Evolutionary conservation across 257 asterid genomes (phyloP).

Genomic region (Datura wrightii): DNA sequence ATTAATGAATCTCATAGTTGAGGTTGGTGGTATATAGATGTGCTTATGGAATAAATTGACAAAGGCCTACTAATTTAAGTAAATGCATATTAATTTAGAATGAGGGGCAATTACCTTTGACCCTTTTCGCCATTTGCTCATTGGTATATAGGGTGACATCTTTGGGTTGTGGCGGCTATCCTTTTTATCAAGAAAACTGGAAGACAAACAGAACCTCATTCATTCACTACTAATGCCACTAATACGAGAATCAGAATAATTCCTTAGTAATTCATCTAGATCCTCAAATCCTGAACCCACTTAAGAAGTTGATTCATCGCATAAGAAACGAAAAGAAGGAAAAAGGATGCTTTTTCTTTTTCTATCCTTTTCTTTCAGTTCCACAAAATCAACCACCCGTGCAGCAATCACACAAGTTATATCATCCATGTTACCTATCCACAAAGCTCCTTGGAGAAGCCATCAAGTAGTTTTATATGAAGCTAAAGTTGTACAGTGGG

Average conservation of each 20-base stretch:
- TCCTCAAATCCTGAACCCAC: constrained; percentile 19
- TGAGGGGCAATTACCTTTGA: constrained; percentile 67
- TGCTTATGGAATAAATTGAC: background rate
- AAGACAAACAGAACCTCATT: constrained; percentile 32
- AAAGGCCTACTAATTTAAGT: background rate
- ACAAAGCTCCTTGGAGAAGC: constrained; percentile 92
- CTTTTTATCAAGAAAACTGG: constrained; percentile 82
- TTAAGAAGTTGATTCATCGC: background rate
- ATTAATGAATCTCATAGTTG: background rate
- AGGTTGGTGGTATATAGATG: background rate
- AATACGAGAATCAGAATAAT: background rate
- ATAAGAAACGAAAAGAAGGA: no score
- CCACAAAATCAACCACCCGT: background rate
- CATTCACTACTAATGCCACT: background rate
- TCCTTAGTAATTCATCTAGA: background rate
- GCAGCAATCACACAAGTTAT: background rate
- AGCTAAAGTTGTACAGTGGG: constrained; percentile 95
- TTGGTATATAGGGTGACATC: constrained; percentile 90
- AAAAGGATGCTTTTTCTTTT: background rate
- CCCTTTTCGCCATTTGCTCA: constrained; percentile 94
- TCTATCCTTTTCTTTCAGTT: background rate
- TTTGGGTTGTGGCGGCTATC: constrained; percentile 79
- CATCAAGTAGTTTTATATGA: constrained; percentile 73
- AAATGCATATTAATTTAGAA: background rate
- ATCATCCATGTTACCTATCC: constrained; percentile 69